These are phyloP conservation scores for Pseudonectria buxi DNA, from an alignment of 2,329 filamentous ascomycete genomes.

Conservation along the genomic window DNA sequence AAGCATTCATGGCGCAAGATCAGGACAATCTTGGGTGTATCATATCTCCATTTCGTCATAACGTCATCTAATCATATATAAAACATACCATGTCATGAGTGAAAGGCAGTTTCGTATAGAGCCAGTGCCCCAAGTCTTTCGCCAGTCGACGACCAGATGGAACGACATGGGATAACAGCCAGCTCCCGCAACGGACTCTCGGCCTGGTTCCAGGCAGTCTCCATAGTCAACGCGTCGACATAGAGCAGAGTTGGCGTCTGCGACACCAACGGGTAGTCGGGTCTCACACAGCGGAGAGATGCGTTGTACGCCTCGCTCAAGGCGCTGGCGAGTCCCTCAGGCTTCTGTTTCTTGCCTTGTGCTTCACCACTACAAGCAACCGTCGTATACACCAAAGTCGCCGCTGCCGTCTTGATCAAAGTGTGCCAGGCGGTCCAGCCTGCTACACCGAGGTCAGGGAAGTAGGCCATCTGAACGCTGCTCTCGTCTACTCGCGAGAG, in stretches of 20 bases:
- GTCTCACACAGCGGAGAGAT: conserved; percentile 16
- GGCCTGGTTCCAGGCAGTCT: conserved; percentile 10
- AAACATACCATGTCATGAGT: not conserved
- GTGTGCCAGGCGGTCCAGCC: conserved; percentile 27
- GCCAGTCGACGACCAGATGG: conserved; percentile 28
- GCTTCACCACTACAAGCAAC: conserved; percentile 13
- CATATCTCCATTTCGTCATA: conserved; percentile 6
- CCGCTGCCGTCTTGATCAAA: conserved; percentile 14
- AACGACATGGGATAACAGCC: conserved; percentile 30
- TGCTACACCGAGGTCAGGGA: conserved; percentile 7
- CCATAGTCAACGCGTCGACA: conserved; percentile 18
- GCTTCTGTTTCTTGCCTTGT: not conserved
- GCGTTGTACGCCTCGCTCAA: conserved; percentile 15
- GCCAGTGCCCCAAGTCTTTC: conserved; percentile 27
- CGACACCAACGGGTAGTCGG: conserved; percentile 5
- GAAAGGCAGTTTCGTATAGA: conserved; percentile 22
- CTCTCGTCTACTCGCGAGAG: conserved; percentile 31
- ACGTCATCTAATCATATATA: conserved; percentile 3
- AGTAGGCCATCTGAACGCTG: conserved; percentile 19
- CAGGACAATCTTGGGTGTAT: conserved; percentile 2
- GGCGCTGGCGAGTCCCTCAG: conserved; percentile 8
- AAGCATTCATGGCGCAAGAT: not conserved
- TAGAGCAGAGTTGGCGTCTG: conserved; percentile 27
- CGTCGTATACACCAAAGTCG: conserved; percentile 25
- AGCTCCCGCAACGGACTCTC: conserved; percentile 1